Conservation (phyloP, 2,329 filamentous ascomycete species). For the Sporothrix dimorphospora region DNA sequence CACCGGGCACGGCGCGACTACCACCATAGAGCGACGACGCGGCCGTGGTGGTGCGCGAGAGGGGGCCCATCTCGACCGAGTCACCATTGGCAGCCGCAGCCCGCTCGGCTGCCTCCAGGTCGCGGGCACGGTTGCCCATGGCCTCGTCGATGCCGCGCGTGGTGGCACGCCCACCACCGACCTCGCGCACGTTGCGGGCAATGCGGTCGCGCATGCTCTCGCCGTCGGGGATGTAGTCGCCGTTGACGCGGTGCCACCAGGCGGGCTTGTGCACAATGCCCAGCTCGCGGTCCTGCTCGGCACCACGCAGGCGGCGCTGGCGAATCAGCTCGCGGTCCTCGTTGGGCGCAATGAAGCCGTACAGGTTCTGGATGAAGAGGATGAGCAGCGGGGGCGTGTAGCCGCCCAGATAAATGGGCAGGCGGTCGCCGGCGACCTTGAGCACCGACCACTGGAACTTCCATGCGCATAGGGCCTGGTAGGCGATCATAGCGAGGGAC, state of each 20-base stretch:
- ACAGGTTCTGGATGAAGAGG: conserved; percentile 55
- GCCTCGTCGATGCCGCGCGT: conserved; percentile 46
- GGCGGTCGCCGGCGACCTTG: conserved; percentile 55
- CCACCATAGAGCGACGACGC: background rate
- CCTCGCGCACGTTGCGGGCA: conserved; percentile 57
- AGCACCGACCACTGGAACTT: conserved; percentile 62
- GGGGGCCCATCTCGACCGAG: conserved; percentile 41
- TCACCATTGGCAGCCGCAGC: conserved; percentile 23
- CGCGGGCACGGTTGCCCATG: conserved; percentile 41
- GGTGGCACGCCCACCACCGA: conserved; percentile 54
- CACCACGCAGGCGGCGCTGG: conserved; percentile 62
- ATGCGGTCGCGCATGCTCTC: conserved; percentile 56
- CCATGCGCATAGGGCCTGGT: conserved; percentile 63
- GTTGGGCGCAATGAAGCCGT: conserved; percentile 67
- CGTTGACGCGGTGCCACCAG: conserved; percentile 65
- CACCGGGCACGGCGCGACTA: conserved; percentile 17
- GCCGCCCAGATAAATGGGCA: conserved; percentile 64
- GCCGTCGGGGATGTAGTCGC: conserved; percentile 45
- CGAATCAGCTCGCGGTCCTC: conserved; percentile 70
- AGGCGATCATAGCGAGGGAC: conserved; percentile 57
- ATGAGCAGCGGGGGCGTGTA: conserved; percentile 64
- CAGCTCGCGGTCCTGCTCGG: conserved; percentile 60
- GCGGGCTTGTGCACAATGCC: conserved; percentile 63
- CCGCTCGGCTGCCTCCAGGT: conserved; percentile 20
- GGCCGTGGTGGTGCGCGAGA: conserved; percentile 33